Conservation (phyloP, 2,329 filamentous ascomycete genomes). For the Botrytis elliptica region DNA sequence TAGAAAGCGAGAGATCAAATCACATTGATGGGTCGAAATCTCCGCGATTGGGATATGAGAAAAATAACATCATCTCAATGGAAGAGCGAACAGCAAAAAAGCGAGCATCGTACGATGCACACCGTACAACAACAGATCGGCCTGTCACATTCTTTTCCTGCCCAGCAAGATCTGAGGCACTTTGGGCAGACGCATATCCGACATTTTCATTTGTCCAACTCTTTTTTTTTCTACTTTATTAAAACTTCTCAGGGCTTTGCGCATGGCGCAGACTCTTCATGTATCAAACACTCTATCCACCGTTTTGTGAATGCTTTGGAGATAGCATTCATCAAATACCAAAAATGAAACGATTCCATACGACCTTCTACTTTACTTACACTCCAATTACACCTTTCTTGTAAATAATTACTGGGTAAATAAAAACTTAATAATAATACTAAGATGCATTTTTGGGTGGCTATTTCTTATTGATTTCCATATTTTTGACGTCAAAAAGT, state of each 20-base stretch:
- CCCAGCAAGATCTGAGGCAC: slow-evolving; percentile 21
- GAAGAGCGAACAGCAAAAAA: background rate
- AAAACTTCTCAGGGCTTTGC: slow-evolving; percentile 26
- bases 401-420: slow-evolving; percentile 24
- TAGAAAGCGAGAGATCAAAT: slow-evolving; percentile 13
- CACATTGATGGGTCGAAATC: background rate
- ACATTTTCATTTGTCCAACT: slow-evolving; percentile 36
- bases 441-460: slow-evolving; percentile 2
- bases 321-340: slow-evolving; percentile 23
- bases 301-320: slow-evolving; percentile 21
- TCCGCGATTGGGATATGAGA: slow-evolving; percentile 2
- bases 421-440: slow-evolving; percentile 23
- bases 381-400: slow-evolving; percentile 18
- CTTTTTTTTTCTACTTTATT: slow-evolving; percentile 23
- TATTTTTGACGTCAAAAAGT: background rate
- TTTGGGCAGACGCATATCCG: slow-evolving; percentile 22
- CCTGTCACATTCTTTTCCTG: slow-evolving; percentile 26
- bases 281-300: slow-evolving; percentile 33
- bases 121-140: slow-evolving; percentile 26
- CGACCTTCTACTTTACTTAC: slow-evolving; percentile 16
- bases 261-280: slow-evolving; percentile 29
- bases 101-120: slow-evolving; percentile 12
- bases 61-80: background rate
- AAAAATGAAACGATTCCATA: slow-evolving; percentile 24
- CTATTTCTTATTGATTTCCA: background rate